phyloP scores from a whole-genome alignment of 202 grass and related monocot genomes.

The Saccharum hybrid region DNA sequence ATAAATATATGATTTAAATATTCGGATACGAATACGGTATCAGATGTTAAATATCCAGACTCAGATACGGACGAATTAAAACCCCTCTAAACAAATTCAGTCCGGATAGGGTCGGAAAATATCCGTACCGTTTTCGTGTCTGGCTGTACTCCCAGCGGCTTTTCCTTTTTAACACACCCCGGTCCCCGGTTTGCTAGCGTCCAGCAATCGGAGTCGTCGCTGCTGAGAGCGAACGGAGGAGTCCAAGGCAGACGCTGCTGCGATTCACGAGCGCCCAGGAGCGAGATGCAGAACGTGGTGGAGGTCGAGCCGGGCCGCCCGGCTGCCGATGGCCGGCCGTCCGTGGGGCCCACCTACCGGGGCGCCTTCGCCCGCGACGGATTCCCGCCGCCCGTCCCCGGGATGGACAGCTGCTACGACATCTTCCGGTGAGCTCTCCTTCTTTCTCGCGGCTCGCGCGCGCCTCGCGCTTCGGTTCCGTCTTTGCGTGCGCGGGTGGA shows the following conservation, averaged over 20 bases:
- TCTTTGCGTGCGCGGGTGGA: background rate
- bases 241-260: background rate
- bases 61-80: no score
- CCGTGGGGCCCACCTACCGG: slow-evolving; percentile 76
- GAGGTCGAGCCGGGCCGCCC: slow-evolving; percentile 65
- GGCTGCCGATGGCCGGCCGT: slow-evolving; percentile 47
- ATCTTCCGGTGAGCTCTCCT: slow-evolving; percentile 69
- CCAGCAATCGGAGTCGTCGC: background rate
- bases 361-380: slow-evolving; percentile 74
- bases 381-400: slow-evolving; percentile 67
- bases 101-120: no score
- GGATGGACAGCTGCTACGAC: slow-evolving; percentile 79
- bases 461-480: background rate
- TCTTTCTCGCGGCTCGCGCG: background rate
- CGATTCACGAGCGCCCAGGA: slow-evolving; percentile 2
- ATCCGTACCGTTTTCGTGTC: no score
- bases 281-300: slow-evolving; percentile 74
- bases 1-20: no score
- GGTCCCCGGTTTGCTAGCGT: background rate
- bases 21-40: no score
- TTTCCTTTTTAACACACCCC: slow-evolving; percentile 35
- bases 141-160: background rate
- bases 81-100: no score
- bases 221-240: background rate
- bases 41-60: no score